phyloP scores from a whole-genome alignment of 495 filamentous ascomycete species.

The Lentithecium fluviatile region DNA sequence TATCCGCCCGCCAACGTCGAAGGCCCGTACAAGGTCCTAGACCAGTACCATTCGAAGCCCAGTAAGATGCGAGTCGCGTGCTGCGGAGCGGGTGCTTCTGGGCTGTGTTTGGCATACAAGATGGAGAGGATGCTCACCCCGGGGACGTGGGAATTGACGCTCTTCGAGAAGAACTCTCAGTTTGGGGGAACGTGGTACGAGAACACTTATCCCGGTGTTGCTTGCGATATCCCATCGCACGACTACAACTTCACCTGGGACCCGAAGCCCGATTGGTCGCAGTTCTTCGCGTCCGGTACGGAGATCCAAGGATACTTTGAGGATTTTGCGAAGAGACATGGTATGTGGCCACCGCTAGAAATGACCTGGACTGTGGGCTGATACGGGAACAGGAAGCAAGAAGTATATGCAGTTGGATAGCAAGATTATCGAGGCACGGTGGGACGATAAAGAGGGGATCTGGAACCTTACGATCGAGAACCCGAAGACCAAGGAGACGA shows the following conservation, averaged over 20 bases:
- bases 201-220: slow-evolving; percentile 39
- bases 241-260: slow-evolving; percentile 42
- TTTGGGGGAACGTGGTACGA: slow-evolving; percentile 41
- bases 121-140: slow-evolving; percentile 40
- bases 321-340: slow-evolving; percentile 36
- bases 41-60: slow-evolving; percentile 40
- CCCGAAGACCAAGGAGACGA: slow-evolving; percentile 20
- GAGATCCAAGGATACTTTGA: slow-evolving; percentile 44
- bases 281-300: slow-evolving; percentile 40
- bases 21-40: slow-evolving; percentile 36
- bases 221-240: slow-evolving; percentile 42
- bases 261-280: slow-evolving; percentile 42
- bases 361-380: not conserved
- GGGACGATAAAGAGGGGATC: slow-evolving; percentile 35
- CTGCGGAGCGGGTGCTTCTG: slow-evolving; percentile 39
- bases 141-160: slow-evolving; percentile 37
- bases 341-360: slow-evolving; percentile 5
- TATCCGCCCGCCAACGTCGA: slow-evolving; percentile 37
- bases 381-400: too few relatives aligned
- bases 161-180: slow-evolving; percentile 35
- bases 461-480: slow-evolving; percentile 35
- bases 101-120: slow-evolving; percentile 41
- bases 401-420: slow-evolving; percentile 40
- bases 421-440: slow-evolving; percentile 36
- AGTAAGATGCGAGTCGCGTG: slow-evolving; percentile 37